Conservation (phyloP, 495 filamentous ascomycete species). For the Hyaloscypha variabilis region DNA sequence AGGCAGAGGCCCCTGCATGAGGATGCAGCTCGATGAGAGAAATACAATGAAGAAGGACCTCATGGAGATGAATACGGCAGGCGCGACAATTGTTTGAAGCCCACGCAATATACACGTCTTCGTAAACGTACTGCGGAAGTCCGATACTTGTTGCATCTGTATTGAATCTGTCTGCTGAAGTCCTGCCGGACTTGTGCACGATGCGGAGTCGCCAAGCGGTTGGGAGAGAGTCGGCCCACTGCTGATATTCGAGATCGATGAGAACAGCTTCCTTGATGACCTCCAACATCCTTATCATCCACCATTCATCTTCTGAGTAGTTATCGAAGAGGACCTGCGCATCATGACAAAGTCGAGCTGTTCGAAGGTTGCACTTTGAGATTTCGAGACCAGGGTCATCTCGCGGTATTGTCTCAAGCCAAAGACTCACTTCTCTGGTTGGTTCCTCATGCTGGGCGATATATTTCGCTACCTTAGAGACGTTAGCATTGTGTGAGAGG, state of each 20-base stretch:
- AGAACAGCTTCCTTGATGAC: conserved; percentile 4
- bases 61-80: conserved; percentile 1
- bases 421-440: neutral
- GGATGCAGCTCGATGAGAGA: neutral
- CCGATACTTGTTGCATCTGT: neutral
- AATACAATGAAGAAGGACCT: conserved; percentile 5
- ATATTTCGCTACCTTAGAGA: neutral
- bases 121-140: conserved; percentile 3
- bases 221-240: neutral
- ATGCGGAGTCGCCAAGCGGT: neutral
- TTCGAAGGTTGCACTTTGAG: conserved; percentile 1
- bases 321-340: conserved; percentile 1
- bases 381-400: neutral
- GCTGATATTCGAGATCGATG: conserved; percentile 5
- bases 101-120: neutral
- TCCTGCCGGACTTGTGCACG: neutral
- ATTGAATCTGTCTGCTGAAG: neutral
- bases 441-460: neutral
- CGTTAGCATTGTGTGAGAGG: neutral
- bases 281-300: neutral
- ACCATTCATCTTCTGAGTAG: conserved; percentile 5
- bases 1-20: neutral
- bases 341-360: conserved; percentile 6
- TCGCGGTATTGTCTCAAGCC: conserved; percentile 1
- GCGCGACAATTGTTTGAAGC: conserved; percentile 4